Evolutionary conservation across 495 filamentous ascomycete species (phyloP), one percentile per base, ranked within the genome.

Genomic region (Aspergillus leporis): DNA sequence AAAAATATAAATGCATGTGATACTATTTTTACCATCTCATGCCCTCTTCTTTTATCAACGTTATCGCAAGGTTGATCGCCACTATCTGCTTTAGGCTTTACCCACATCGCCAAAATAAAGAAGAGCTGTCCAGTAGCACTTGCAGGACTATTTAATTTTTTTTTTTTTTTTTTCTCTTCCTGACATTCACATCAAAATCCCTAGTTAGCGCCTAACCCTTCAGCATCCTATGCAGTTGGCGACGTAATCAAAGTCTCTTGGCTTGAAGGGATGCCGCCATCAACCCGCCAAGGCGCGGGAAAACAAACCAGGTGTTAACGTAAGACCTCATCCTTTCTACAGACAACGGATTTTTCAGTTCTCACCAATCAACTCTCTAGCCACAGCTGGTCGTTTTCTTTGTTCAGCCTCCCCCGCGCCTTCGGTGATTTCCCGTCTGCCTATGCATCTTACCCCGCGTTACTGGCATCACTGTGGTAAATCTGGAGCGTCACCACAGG

Each of bases 401-500:
- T 16, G 19, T 22, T 13, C 49, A 52, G 19, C 28, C 32, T 40
- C 38, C n/a, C 16, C 51, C 21, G 30, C 30, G 14, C 55, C 13
- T 19, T 34, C 23, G 16, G 16, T 34, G 34, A 9, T 46, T 46
- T 5, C 9, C n/a, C 12, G 18, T 34, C 13, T 41, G 28, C 30
- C 25, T 40, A 49, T 46, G 53, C 53, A 22, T n/a, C 38, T 41
- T 47, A 0, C 52, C 13, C 52, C 21, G 22, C 32, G 36, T 23
- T 34, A 54, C 22, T 45, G 32, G 34, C 6, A 22, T 21, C 19
- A 47, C 19, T 47, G 5, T 4, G 43, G 43, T 8, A 28, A 46
- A 43, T 43, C 43, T 54, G 51, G 56, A 43, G 50, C 34, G 18
- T 22, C 47, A 19, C 38, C 51, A 45, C 46, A 55, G 47, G 50